Evolutionary conservation across 2,329 filamentous ascomycete species (phyloP), one percentile per base, ranked within the genome.

Genomic region (Nigrospora osmanthi): DNA sequence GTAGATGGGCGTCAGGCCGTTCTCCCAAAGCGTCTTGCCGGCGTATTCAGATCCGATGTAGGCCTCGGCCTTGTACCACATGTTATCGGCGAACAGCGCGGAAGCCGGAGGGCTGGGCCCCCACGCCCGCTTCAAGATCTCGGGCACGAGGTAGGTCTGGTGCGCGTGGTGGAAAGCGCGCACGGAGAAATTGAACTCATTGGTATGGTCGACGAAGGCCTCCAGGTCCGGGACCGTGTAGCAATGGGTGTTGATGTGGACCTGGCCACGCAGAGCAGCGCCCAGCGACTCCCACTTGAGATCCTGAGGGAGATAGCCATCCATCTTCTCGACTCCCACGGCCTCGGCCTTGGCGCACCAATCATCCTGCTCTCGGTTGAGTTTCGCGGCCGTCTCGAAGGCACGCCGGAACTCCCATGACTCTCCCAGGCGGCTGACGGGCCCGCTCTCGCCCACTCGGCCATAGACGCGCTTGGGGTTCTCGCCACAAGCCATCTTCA

Each of bases 401-500:
- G 81, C 80, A 47, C 81, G 80, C 2, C 83, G 72, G 54, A 87
- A 83, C 50, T 80, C 74, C 72, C 79, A 87, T 40, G 81, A 82
- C 62, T 87, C 81, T 10, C 83, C 83, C 55, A 87, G 66, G 1
- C 83, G 69, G 49, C 77, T 84, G 44, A 70, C 70, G 0, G 80
- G 80, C 0, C 76, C 75, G 38, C 67, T 66, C 42, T 72, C 68
- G 19, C 78, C 78, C 5, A 65, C 55, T 38, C 67, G 68, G 11
- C 80, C 80, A 48, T 85, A 83, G 1, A 79, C 65, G 1, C 71
- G 65, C 64, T 85, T 85, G 2, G 82, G 68, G 53, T 87, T 87
- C 62, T 87, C 83, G 33, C 83, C 83, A 51, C 82, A 87, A 0
- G 83, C 83, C 82, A 87, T 87, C 66, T 87, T 87, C 72, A 87